Evolutionary conservation across 352 stramenopile species (phyloP), one percentile per base, ranked within the genome.

Genomic region (Aphanomyces astaci): DNA sequence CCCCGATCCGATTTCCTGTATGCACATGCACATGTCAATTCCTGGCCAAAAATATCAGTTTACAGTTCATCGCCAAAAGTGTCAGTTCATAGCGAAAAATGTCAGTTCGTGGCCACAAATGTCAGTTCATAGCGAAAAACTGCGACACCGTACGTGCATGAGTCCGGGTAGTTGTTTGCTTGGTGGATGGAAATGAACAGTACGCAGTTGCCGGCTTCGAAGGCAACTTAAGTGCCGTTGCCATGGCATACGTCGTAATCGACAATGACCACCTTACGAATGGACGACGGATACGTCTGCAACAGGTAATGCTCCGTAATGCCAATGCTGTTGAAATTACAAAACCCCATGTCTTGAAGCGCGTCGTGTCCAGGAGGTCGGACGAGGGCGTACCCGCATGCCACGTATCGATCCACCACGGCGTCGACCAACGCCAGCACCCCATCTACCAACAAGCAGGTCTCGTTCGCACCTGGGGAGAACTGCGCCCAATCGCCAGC

Each of bases 161-260:
- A n/a, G n/a, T n/a, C n/a, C n/a, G 87, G 85, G 57, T 95, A 96
- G 75, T 93, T 94, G 64, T 89, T 88, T 11, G 79, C 82, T 63
- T 95, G 82, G 59, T 92, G 83, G 3, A 92, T 65, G 22, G 86
- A 94, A 7, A 91, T 73, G 66, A 91, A 90, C 32, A 96, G 73
- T 39, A 89, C 78, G 9, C 72, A 69, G 36, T 87, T 63, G 56
- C 95, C 80, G 15, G 91, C 82, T 27, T 88, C 84, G 56, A 97
- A 93, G 30, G 86, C 84, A 63, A 97, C 84, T 78, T 98, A 88
- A 4, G 93, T 98, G 45, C 95, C 96, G 76, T 98, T 98, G 19
- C 96, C 96, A 75, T 99, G 95, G 75, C 98, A 94, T 11, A 96
- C 90, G 79, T 98, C 93, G 57, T 91, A 96, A 77, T 98, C 94